Conservation (phyloP, 2,329 filamentous ascomycete species). For the Cladosporium velox region DNA sequence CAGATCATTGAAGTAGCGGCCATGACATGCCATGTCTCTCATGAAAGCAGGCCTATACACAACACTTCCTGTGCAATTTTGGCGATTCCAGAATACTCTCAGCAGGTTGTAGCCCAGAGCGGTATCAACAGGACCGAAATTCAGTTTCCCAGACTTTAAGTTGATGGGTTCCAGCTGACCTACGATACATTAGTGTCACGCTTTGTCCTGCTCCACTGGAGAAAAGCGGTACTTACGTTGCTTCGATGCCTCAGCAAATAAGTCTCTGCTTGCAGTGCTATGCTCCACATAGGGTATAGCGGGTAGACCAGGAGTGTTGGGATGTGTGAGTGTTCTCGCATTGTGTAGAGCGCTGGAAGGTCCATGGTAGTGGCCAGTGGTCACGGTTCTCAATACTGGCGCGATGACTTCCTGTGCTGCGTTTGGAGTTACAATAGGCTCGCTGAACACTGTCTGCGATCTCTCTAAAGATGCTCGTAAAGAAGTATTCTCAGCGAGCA, state of each 20-base stretch:
- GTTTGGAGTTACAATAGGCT: background rate
- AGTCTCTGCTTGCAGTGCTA: background rate
- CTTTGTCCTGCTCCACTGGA: background rate
- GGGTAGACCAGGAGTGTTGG: background rate
- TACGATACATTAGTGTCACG: background rate
- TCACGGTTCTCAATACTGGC: too few relatives aligned
- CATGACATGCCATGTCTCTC: conserved; percentile 46
- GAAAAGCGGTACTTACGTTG: background rate
- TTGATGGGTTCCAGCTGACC: conserved; percentile 7
- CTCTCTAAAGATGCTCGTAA: background rate
- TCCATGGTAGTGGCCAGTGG: background rate
- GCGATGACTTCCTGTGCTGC: background rate
- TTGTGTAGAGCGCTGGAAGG: background rate
- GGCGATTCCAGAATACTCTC: conserved; percentile 50
- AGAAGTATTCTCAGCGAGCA: background rate
- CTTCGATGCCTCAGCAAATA: conserved; percentile 1
- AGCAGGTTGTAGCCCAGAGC: background rate
- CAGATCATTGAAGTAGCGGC: conserved; percentile 59
- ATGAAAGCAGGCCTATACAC: conserved; percentile 55
- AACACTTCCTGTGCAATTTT: conserved; percentile 52
- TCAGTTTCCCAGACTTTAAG: background rate
- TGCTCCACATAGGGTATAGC: background rate
- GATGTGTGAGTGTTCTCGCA: background rate
- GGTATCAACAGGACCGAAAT: background rate
- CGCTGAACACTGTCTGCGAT: background rate